Percentiles rank a stretch among this genome's conserved stretches.
Evolutionary conservation across 306 rosid genomes (phyloP).

Genomic region (Dryas octopetala): DNA sequence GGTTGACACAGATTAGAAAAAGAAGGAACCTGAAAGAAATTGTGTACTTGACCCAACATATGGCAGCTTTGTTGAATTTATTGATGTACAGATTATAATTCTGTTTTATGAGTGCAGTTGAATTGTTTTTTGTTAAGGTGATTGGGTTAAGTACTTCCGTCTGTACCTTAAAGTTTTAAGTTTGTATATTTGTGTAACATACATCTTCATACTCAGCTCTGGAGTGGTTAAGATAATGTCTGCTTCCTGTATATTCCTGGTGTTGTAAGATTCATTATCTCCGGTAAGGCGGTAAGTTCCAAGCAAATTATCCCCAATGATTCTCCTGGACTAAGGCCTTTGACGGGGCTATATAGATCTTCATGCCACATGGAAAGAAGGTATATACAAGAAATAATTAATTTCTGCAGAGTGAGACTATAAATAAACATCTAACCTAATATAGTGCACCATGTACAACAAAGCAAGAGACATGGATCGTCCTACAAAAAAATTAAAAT

Average conservation of each 20-base stretch:
- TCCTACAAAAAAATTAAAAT: background rate
- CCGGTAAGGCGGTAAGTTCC: constrained; percentile 65
- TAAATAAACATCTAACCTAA: constrained; percentile 30
- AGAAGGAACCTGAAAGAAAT: background rate
- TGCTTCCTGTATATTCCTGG: constrained; percentile 73
- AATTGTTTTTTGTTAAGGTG: background rate
- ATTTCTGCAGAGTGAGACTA: constrained; percentile 13
- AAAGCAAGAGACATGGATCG: constrained; percentile 22
- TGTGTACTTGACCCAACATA: background rate
- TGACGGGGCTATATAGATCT: constrained; percentile 93
- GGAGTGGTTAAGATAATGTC: constrained; percentile 96
- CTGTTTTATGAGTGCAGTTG: background rate
- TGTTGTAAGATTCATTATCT: constrained; percentile 76
- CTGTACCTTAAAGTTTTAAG: background rate
- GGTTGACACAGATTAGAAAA: background rate
- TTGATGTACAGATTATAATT: background rate
- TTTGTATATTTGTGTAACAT: background rate
- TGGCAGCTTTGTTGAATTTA: background rate
- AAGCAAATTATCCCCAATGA: constrained; percentile 74
- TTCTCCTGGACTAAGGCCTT: constrained; percentile 96
- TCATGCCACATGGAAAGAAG: constrained; percentile 41
- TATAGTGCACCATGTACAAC: constrained; percentile 24
- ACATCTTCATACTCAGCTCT: constrained; percentile 54
- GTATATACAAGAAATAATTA: constrained; percentile 18
- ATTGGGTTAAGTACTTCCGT: background rate